A percentile compares a stretch with the other conserved stretches of the same genome.
Evolutionary conservation across 23 red algal genomes (phyloP).

Genomic region (Pyropia yezoensis): DNA sequence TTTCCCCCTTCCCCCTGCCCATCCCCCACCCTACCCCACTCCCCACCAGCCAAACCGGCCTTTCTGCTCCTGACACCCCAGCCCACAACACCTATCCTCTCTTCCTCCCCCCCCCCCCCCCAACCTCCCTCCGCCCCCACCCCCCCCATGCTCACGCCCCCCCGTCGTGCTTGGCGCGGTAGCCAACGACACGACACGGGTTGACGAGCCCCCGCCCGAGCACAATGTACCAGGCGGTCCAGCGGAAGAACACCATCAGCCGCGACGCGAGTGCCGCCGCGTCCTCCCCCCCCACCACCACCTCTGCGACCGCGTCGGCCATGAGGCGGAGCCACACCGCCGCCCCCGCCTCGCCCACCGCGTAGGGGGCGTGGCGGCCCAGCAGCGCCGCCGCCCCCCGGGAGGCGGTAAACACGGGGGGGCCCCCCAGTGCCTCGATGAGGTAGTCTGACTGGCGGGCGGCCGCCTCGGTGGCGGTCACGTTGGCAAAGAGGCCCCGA

Average conservation of each 20-base stretch:
- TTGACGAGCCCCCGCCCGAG: slow-evolving; percentile 48
- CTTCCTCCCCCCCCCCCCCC: no score
- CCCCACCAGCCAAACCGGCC: no score
- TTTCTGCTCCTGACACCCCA: no score
- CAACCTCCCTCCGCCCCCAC: no score
- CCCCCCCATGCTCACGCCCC: background rate
- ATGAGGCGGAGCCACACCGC: slow-evolving; percentile 47
- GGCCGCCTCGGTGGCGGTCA: slow-evolving; percentile 31
- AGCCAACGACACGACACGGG: slow-evolving; percentile 38
- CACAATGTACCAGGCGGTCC: slow-evolving; percentile 68
- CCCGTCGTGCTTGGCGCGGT: slow-evolving; percentile 57
- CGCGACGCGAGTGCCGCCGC: background rate
- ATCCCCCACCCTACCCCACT: no score
- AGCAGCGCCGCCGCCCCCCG: slow-evolving; percentile 41
- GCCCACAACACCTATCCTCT: no score
- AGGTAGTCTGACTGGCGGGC: slow-evolving; percentile 48
- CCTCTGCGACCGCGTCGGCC: slow-evolving; percentile 21
- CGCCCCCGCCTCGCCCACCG: slow-evolving; percentile 32
- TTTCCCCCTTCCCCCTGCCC: no score
- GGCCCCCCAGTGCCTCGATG: slow-evolving; percentile 51
- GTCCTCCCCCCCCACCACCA: background rate
- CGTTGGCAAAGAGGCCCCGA: slow-evolving; percentile 48
- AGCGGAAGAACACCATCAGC: slow-evolving; percentile 37
- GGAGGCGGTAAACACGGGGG: slow-evolving; percentile 19
- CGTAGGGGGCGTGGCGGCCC: slow-evolving; percentile 53